Base-by-base conservation (phyloP, 2,329 filamentous ascomycete genomes). In the Niveomyces coronatus region DNA sequence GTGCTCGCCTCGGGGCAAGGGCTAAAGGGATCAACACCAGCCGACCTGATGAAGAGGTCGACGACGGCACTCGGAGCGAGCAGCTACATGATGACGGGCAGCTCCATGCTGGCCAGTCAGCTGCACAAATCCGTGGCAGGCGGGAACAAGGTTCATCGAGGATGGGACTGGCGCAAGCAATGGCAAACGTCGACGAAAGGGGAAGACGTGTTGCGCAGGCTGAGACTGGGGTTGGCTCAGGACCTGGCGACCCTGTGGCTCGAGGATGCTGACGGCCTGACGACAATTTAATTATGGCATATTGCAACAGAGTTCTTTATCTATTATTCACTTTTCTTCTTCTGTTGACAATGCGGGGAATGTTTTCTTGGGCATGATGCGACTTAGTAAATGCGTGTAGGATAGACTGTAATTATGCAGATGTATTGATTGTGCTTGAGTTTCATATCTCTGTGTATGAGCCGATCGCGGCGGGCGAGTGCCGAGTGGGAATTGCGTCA, bases 91-190 rank as follows among this genome's bases (percentile, higher is more conserved):
- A 67, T 93, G 51, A 78, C 84, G 10, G 82, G 82, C 13, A 87
- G 76, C 52, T 79, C 79, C 22, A 76, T 88, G 64, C 63, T 88
- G 24, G 74, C 70, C 9, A 76, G 68, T 43, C 74, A 76, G 50
- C 56, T 78, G 49, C 74, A 71, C 52, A 74, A 73, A 47, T 79
- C 75, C 10, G 67, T 77, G 35, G 61, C 64, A n/a, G 64, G 67
- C 15, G 74, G 71, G 6, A 61, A 61, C n/a, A 60, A 69, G 39
- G 58, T 66, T 6, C 68, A 74, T 46, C 65, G 82, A 37, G 76
- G 76, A 10, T 87, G 82, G 83, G 80, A 88, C 58, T 88, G 83
- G 85, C 67, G 85, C 48, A 65, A 64, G 57, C 84, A 83, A 79
- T 64, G 93, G 82, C 79, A 65, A 76, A 52, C 72, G 20, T 68